Base-by-base conservation (phyloP, 1,284 basidiomycete genomes). In the Microstroma glucosiphilum region DNA sequence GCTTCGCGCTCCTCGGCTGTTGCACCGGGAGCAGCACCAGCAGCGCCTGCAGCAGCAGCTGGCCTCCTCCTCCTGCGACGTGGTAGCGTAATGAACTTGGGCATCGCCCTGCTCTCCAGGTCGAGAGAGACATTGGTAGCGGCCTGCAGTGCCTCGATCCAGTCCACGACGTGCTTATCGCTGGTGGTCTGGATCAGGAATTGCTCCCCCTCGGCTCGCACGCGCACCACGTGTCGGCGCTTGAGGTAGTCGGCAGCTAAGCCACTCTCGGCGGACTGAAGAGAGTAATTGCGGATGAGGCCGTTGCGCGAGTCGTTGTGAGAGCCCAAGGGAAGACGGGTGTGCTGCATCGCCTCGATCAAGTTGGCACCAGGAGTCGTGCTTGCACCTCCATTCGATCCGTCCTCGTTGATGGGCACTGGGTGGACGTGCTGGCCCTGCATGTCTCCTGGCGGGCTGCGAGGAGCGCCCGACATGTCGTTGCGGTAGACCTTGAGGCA, bases 91-190 rank as follows among this genome's bases (percentile, higher is more conserved):
- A 77, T 71, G 62, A 79, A 79, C 61, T 77, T 78, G 59, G 77
- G 77, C 75, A 79, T 75, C 17, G 86, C 84, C 56, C 94, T 85
- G 57, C 87, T 86, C 76, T 97, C 96, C 65, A 98, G 82, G 80
- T 98, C 96, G 60, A 93, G 82, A 1, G 92, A 84, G 56, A 97
- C 87, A 79, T 96, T 96, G n/a, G 90, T 88, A 1, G 91, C 89
- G 46, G 92, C 89, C 82, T 97, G 93, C 61, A 97, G 83, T 13
- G 87, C 92, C 87, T 98, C 94, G 71, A 98, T 94, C 91, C 93
- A 94, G 69, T 90, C 87, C 53, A 98, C 90, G 9, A 96, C 91
- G 54, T 87, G 86, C 42, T 86, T 84, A 54, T 93, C 88, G 77
- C 90, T 89, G 59, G 85, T 86, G 1, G 91, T 90, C 81, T 98